Evolutionary conservation across 768 basidiomycete genomes (phyloP).

Genomic region (Cubamyces lactineus): DNA sequence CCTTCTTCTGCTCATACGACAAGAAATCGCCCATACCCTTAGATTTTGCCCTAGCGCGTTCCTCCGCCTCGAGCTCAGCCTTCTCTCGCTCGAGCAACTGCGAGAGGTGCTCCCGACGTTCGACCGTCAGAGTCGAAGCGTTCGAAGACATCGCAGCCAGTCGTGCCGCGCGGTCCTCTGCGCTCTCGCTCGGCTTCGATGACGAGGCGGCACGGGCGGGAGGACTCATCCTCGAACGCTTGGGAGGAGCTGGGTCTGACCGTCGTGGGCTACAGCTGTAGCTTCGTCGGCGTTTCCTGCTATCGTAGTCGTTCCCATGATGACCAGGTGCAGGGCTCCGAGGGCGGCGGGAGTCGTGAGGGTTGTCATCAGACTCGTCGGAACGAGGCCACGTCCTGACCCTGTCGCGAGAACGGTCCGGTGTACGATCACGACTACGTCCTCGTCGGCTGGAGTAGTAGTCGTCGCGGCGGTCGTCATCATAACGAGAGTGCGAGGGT

Average conservation of each 20-base stretch:
- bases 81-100: constrained; percentile 76
- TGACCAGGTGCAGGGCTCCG: constrained; percentile 34
- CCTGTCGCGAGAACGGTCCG: constrained; percentile 35
- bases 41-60: constrained; percentile 64
- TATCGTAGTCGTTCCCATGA: constrained; percentile 36
- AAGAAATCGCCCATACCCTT: constrained; percentile 84
- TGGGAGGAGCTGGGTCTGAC: constrained; percentile 38
- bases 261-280: constrained; percentile 43
- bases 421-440: constrained; percentile 39
- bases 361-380: constrained; percentile 54
- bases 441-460: constrained; percentile 11
- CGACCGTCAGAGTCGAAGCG: constrained; percentile 65
- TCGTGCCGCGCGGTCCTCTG: constrained; percentile 74
- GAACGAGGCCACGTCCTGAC: constrained; percentile 52
- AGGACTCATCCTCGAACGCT: constrained; percentile 55
- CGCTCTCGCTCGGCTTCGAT: constrained; percentile 27
- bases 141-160: constrained; percentile 86
- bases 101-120: constrained; percentile 74
- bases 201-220: constrained; percentile 24
- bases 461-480: constrained; percentile 34
- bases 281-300: constrained; percentile 43
- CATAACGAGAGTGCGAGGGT: constrained; percentile 35
- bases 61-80: constrained; percentile 74
- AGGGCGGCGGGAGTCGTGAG: constrained; percentile 30
- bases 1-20: constrained; percentile 80